Evolutionary conservation across 257 asterid species (phyloP).

Genomic region (Salvia hispanica): DNA sequence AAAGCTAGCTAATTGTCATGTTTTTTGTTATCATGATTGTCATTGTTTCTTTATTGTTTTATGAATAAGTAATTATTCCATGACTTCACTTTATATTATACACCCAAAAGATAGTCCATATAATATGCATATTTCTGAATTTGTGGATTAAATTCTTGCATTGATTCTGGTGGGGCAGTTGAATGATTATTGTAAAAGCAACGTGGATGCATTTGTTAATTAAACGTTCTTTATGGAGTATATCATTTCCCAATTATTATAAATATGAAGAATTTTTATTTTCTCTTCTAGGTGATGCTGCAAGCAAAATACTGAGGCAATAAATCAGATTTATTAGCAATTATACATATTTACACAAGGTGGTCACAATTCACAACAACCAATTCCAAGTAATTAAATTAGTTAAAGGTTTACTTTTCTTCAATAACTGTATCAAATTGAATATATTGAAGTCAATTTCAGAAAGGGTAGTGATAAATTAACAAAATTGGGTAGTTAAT

Average conservation of each 20-base stretch:
- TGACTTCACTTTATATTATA: neutral
- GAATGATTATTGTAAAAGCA: constrained; percentile 5
- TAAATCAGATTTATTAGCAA: neutral
- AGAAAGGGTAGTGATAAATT: too few species aligned
- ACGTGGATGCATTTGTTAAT: constrained; percentile 4
- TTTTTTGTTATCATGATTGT: neutral
- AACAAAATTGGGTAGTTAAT: neutral
- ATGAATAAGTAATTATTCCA: too few species aligned
- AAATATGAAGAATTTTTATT: neutral
- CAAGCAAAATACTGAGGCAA: neutral
- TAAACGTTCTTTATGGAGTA: neutral
- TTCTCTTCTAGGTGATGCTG: neutral
- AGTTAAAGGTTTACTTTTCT: neutral
- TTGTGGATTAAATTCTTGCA: constrained; percentile 22
- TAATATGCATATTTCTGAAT: neutral
- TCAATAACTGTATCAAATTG: neutral
- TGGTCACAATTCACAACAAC: neutral
- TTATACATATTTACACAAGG: neutral
- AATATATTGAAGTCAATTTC: neutral
- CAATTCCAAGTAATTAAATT: neutral
- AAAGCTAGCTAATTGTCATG: too few species aligned
- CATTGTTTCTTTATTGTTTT: neutral
- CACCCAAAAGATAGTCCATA: too few species aligned
- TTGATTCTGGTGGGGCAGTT: constrained; percentile 18
- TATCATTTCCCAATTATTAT: constrained; percentile 1